Conservation (phyloP, 2,329 filamentous ascomycete genomes). For the Trichoderma atroviride region DNA sequence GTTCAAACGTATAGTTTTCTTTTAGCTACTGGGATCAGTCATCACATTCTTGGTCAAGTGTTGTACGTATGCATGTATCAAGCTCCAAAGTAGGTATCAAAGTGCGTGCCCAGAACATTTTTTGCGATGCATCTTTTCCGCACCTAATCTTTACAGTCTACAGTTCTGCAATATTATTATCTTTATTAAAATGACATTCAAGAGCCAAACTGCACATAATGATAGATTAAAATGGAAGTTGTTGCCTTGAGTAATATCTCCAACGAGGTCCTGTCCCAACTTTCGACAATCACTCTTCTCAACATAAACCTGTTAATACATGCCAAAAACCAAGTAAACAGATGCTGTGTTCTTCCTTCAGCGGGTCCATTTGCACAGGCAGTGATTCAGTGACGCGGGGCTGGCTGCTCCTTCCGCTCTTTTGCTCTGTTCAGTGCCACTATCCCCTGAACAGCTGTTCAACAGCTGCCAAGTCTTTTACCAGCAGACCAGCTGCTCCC, state of each 20-base stretch:
- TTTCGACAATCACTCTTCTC: background rate
- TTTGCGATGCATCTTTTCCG: background rate
- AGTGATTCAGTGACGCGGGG: constrained; percentile 3
- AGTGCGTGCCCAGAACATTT: background rate
- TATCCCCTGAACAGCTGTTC: constrained; percentile 11
- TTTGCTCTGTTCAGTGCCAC: constrained; percentile 2
- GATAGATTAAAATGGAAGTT: background rate
- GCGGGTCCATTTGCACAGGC: background rate
- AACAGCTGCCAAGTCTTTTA: background rate
- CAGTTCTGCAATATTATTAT: background rate
- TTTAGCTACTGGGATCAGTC: background rate
- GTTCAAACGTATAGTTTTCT: background rate
- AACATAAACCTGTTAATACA: background rate
- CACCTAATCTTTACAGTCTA: background rate
- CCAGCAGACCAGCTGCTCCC: background rate
- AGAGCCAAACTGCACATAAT: background rate
- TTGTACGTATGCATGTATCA: background rate
- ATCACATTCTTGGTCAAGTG: background rate
- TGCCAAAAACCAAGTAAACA: background rate
- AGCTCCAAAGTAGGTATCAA: background rate
- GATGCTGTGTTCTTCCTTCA: background rate
- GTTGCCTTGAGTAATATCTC: background rate
- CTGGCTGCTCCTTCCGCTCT: background rate
- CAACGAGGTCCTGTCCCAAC: background rate
- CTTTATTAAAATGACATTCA: background rate